These are phyloP conservation scores for Plantago elongata DNA, from an alignment of 257 asterid genomes.

Conservation along the genomic window DNA sequence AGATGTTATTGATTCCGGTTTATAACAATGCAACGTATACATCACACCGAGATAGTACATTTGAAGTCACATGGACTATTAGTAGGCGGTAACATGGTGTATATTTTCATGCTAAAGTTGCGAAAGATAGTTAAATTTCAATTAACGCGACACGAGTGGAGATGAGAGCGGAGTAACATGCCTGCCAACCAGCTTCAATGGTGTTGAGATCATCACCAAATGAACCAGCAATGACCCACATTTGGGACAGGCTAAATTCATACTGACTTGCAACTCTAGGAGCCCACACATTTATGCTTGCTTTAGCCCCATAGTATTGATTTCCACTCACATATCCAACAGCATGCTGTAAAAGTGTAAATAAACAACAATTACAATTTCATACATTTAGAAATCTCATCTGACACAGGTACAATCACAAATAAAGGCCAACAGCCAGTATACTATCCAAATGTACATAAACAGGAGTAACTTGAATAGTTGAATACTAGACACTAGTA, in stretches of 20 bases:
- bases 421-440: conserved; percentile 9
- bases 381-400: not conserved
- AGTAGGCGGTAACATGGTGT: no score
- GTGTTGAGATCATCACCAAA: conserved; percentile 93
- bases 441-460: not conserved
- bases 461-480: not conserved
- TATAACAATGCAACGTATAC: no score
- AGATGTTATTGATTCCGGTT: conserved; percentile 15
- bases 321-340: conserved; percentile 88
- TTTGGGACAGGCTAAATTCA: conserved; percentile 81
- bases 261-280: conserved; percentile 58
- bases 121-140: not conserved
- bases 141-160: not conserved
- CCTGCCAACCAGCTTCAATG: conserved; percentile 99
- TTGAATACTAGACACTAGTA: not conserved
- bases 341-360: conserved; percentile 58
- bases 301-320: conserved; percentile 81
- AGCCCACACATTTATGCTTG: conserved; percentile 86
- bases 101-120: not conserved
- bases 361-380: not conserved
- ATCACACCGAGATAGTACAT: no score
- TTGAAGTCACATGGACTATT: no score
- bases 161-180: conserved; percentile 16
- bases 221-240: conserved; percentile 92
- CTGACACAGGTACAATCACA: conserved; percentile 7